These are phyloP conservation scores for Globisporangium nunn DNA, from an alignment of 352 stramenopile genomes.

Conservation along the genomic window DNA sequence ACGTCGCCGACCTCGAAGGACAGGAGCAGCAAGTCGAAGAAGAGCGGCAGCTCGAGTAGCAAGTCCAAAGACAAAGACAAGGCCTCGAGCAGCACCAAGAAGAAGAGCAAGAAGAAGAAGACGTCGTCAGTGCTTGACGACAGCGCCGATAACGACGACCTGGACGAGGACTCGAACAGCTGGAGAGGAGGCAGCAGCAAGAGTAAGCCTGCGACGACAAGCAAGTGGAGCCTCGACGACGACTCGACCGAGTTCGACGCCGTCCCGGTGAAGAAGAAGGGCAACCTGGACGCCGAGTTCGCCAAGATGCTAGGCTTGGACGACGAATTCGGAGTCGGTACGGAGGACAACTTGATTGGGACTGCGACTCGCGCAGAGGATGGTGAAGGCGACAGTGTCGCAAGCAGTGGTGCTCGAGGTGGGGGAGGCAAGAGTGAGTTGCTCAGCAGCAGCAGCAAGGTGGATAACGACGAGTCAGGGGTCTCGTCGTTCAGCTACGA, in stretches of 20 bases:
- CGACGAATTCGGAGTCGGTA: constrained; percentile 15
- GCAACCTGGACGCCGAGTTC: constrained; percentile 51
- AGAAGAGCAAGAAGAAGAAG: constrained; percentile 34
- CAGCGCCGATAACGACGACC: constrained; percentile 18
- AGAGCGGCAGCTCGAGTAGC: constrained; percentile 16
- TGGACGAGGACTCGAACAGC: constrained; percentile 13
- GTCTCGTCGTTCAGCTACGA: constrained; percentile 8
- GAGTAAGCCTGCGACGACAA: constrained; percentile 21
- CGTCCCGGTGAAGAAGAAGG: constrained; percentile 31
- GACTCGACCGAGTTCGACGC: constrained; percentile 17
- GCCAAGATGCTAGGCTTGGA: constrained; percentile 56
- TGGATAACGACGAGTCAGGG: not conserved
- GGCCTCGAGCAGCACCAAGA: constrained; percentile 11
- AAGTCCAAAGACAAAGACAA: constrained; percentile 21
- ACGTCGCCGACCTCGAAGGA: constrained; percentile 21
- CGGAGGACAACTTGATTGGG: not conserved
- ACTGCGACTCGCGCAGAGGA: not conserved
- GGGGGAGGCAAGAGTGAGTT: constrained; percentile 1
- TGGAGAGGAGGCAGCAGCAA: constrained; percentile 11
- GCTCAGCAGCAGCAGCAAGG: not conserved
- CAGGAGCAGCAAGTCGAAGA: constrained; percentile 17
- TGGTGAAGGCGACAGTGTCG: not conserved
- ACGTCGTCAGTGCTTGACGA: constrained; percentile 14
- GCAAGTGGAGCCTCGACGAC: constrained; percentile 13
- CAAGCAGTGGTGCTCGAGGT: constrained; percentile 3